Conservation (phyloP, 1,139 yeast species). For the Suhomyces panamericanus region DNA sequence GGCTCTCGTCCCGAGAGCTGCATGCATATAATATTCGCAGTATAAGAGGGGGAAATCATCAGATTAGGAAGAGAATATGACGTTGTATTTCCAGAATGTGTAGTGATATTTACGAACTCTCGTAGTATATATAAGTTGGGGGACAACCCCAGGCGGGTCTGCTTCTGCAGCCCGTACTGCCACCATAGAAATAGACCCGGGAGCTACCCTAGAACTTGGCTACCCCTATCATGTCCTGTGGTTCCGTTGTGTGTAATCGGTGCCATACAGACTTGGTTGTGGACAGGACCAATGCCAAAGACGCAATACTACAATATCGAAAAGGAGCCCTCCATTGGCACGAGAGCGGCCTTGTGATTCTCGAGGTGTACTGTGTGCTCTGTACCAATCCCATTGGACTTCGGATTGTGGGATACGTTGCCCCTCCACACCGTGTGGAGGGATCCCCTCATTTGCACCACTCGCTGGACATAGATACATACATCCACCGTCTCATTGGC, state of each 20-base stretch:
- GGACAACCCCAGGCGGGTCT: no score
- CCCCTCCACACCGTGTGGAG: neutral
- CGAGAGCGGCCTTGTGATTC: constrained; percentile 9
- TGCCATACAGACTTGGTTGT: constrained; percentile 15
- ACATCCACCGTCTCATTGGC: constrained; percentile 13
- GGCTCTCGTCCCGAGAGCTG: no score
- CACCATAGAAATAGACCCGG: no score
- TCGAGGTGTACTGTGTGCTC: constrained; percentile 14
- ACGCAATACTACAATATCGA: neutral
- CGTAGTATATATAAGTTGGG: no score
- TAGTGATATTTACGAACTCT: no score
- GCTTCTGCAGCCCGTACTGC: no score
- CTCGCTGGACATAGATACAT: constrained; percentile 12
- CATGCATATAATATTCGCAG: no score
- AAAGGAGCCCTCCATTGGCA: constrained; percentile 7
- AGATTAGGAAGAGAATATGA: no score
- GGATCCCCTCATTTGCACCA: neutral
- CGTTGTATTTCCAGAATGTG: no score
- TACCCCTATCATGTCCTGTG: neutral
- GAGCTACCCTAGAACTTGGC: no score
- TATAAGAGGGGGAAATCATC: no score
- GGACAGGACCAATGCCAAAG: neutral
- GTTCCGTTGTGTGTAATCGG: constrained; percentile 14
- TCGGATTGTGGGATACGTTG: constrained; percentile 14
- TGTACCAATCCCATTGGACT: constrained; percentile 21